Percentiles rank a stretch among this genome's conserved stretches.
Conservation (phyloP, 345 rosid genomes). For the Hypericum perforatum region DNA sequence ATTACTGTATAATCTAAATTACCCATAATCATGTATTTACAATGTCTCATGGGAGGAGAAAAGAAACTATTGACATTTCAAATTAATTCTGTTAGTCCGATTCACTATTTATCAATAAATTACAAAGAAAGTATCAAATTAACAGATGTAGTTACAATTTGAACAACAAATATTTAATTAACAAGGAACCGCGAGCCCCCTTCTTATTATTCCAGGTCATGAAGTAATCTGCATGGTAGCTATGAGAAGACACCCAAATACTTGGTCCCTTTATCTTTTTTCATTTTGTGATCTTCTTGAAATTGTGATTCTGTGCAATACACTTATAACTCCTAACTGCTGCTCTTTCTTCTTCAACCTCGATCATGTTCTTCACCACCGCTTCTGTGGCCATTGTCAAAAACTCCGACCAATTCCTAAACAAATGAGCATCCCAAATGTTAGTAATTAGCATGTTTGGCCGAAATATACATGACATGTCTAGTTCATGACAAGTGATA, state of each 20-base stretch:
- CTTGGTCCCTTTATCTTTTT: no score
- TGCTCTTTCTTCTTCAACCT: slow-evolving; percentile 31
- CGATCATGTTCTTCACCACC: slow-evolving; percentile 46
- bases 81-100: no score
- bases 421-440: neutral
- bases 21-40: no score
- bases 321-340: slow-evolving; percentile 9
- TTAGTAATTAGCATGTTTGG: neutral
- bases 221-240: neutral
- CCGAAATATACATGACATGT: neutral
- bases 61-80: no score
- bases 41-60: no score
- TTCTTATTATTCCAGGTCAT: slow-evolving; percentile 4
- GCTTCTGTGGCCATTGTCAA: slow-evolving; percentile 57
- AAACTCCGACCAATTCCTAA: slow-evolving; percentile 83
- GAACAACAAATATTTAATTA: neutral
- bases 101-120: no score
- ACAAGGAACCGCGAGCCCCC: neutral
- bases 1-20: no score
- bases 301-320: slow-evolving; percentile 9
- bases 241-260: no score
- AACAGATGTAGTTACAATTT: neutral
- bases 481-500: neutral
- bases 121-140: no score
- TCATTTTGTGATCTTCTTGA: neutral